Base-by-base conservation (phyloP, 257 asterid genomes). In the Lavandula angustifolia region DNA sequence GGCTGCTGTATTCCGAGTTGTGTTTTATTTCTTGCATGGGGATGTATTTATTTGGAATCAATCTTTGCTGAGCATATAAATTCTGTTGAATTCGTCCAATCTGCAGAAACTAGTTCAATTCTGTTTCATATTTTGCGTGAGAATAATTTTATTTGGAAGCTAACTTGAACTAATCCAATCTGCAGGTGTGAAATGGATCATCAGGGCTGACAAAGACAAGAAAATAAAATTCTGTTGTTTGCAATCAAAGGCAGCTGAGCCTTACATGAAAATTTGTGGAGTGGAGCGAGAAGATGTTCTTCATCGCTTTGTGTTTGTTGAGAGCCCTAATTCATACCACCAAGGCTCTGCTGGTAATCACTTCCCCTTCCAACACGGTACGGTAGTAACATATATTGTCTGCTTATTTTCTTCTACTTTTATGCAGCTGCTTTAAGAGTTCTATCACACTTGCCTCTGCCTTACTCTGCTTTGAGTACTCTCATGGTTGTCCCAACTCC, bases 211-310 rank as follows among this genome's bases (percentile, higher is more conserved):
- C 70, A 82, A 69, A 72, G 87, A 85, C 66, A 84, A 74, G 78
- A 87, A 81, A 79, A 85, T 92, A 74, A 89, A 89, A 78, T 92
- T 87, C 76, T 87, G 97, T 69, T 92, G 99, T 60, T 64, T 92
- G 67, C 99, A 89, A 53, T 92, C 99, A 38, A 77, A 84, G 69
- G 96, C 96, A 71, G 97, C 97, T 11, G 94, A 85, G 73, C 99
- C 94, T 71, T 92, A 89, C 89, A 59, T 89, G 88, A 78, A 73
- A 3, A 62, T 73, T 9, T 64, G 87, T 79, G 95, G 94, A 35
- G 76, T 85, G 76, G 78, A 76, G 6, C 68, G 87, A 42, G 85
- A 81, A 62, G 96, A 87, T 48, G 97, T 92, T 71, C 89, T 83
- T 54, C 84, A 81, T 9, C 89, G 97, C 44, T 76, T 87, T 80